Evolutionary conservation across 169 alveolate species (phyloP), one percentile per base, ranked within the genome.

Genomic region (Plasmodium reichenowi): DNA sequence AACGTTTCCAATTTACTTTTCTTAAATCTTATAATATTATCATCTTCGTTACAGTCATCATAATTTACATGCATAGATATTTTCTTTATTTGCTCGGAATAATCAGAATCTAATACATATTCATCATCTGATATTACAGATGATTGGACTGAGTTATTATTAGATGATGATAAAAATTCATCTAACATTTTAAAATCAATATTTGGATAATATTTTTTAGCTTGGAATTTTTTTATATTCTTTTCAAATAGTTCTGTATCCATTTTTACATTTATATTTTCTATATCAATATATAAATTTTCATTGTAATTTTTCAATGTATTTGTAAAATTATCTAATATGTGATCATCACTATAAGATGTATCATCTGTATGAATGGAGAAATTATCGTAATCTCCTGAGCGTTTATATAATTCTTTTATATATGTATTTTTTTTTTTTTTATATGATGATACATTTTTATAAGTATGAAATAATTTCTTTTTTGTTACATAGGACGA

Each of bases 131-230:
- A 48, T 8, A 32, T 26, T 45, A 22, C 1, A 5, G 67, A 64
- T 13, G 15, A 10, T 50, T 43, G 48, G 3, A 54, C 9, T 38
- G 75, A 64, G n/a, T 26, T 17, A 24, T n/a, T n/a, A 20, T 54
- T 9, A 12, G 70, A 72, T 15, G 29, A 68, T 10, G 71, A 62
- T 22, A 7, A 8, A 54, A 29, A 58, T 29, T 20, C 62, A 15
- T 62, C 12, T 1, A 59, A n/a, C 1, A 60, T 20, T 5, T 60
- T 74, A 3, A 63, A 38, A 52, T 60, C 48, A 45, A 22, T 17
- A 20, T 86, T 29, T 9, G 92, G 92, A 29, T 72, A 86, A 71
- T 24, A 71, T 47, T 71, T 60, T 45, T 72, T 86, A 71, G 71
- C 78, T 32, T 60, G 17, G 58, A 86, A 86, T 50, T 58, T 24